phyloP scores from a whole-genome alignment of 2,329 filamentous ascomycete genomes.

The Colletotrichum spaethianum region DNA sequence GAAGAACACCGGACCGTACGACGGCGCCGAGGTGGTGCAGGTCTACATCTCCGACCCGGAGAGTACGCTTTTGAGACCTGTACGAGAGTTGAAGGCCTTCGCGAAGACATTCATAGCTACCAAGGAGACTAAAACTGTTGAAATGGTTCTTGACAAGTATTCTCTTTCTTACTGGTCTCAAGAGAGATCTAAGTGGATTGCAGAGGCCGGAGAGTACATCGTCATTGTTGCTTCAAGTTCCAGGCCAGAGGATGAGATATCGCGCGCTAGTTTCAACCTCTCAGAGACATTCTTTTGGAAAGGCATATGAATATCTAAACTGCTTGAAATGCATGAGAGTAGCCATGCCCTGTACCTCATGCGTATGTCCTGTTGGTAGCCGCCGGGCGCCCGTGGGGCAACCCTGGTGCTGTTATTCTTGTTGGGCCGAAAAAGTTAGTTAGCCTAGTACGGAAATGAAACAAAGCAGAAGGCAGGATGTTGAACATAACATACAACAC shows the following conservation, averaged over 20 bases:
- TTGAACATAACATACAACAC: no score
- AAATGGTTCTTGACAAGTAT: slow-evolving; percentile 55
- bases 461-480: no score
- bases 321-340: neutral
- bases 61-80: slow-evolving; percentile 63
- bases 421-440: no score
- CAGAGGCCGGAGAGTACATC: slow-evolving; percentile 75
- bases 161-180: slow-evolving; percentile 76
- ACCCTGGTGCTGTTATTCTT: no score
- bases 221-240: slow-evolving; percentile 62
- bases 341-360: no score
- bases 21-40: slow-evolving; percentile 61
- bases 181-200: slow-evolving; percentile 73
- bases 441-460: no score
- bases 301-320: slow-evolving; percentile 14
- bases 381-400: no score
- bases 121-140: slow-evolving; percentile 70
- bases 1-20: slow-evolving; percentile 30
- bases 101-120: slow-evolving; percentile 73
- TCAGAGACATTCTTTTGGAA: slow-evolving; percentile 37
- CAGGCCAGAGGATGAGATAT: slow-evolving; percentile 32
- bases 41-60: slow-evolving; percentile 65
- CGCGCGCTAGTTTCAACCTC: slow-evolving; percentile 23
- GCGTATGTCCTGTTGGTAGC: no score
- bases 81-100: slow-evolving; percentile 77